A percentile compares a stretch with the other conserved stretches of the same genome.
These are phyloP conservation scores for Aspergillus awamori DNA, from an alignment of 2,329 filamentous ascomycete genomes.

Conservation along the genomic window DNA sequence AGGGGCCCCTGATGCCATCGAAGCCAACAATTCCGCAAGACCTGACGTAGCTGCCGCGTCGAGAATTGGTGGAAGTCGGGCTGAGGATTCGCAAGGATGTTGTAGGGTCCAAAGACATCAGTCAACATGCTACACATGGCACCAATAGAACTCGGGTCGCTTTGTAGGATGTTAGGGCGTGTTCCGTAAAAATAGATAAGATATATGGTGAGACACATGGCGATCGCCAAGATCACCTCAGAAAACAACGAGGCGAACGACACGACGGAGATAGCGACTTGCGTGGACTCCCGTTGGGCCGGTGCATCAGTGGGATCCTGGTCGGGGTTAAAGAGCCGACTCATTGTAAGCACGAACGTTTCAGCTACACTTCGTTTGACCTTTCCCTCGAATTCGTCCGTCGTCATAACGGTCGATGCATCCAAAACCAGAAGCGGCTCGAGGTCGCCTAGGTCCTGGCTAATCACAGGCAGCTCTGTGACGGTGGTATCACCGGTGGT, in stretches of 20 bases:
- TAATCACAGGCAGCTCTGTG: constrained; percentile 37
- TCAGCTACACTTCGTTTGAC: constrained; percentile 33
- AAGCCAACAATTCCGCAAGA: constrained; percentile 33
- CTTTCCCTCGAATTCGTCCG: constrained; percentile 31
- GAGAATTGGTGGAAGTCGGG: constrained; percentile 38
- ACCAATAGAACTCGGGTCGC: constrained; percentile 38
- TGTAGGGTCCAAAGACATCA: constrained; percentile 33
- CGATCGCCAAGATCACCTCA: constrained; percentile 33
- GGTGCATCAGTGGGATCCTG: constrained; percentile 22
- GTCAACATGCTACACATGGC: constrained; percentile 40
- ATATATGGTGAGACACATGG: constrained; percentile 26
- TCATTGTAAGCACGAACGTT: constrained; percentile 35
- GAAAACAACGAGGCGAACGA: constrained; percentile 32
- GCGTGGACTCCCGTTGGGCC: constrained; percentile 26
- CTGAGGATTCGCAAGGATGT: constrained; percentile 31
- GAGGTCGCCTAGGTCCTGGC: constrained; percentile 34
- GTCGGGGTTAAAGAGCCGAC: constrained; percentile 37
- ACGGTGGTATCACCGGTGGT: constrained; percentile 31
- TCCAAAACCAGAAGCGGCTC: constrained; percentile 35
- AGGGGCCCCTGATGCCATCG: constrained; percentile 32
- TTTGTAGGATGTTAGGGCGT: constrained; percentile 35
- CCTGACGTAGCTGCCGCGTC: constrained; percentile 35
- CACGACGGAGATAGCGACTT: constrained; percentile 36
- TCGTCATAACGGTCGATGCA: constrained; percentile 32
- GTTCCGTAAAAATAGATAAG: constrained; percentile 33